Conservation (phyloP, 1,139 yeast species). For the Taphrina sp. region DNA sequence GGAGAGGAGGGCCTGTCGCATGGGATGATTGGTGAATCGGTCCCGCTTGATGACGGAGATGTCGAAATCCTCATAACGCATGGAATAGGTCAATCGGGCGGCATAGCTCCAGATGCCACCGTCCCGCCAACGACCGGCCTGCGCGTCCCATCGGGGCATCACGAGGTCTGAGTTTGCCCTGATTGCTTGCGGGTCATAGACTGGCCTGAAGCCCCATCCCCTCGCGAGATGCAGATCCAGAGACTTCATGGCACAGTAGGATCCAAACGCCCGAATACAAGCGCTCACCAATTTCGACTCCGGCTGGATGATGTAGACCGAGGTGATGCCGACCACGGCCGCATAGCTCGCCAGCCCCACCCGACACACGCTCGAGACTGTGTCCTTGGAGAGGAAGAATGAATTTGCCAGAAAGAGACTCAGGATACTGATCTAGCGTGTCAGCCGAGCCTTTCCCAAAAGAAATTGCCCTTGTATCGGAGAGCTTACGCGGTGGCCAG, state of each 20-base stretch:
- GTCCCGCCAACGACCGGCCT: neutral
- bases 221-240: conserved; percentile 20
- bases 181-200: conserved; percentile 8
- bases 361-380: neutral
- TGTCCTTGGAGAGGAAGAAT: conserved; percentile 3
- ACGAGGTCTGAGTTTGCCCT: conserved; percentile 11
- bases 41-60: conserved; percentile 29
- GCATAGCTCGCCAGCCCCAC: conserved; percentile 9
- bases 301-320: conserved; percentile 13
- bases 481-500: neutral
- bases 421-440: neutral
- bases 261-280: conserved; percentile 14
- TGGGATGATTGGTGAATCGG: conserved; percentile 24
- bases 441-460: neutral
- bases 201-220: neutral
- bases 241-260: conserved; percentile 19
- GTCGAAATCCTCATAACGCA: conserved; percentile 31
- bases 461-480: neutral
- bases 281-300: conserved; percentile 21
- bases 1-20: conserved; percentile 27
- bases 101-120: conserved; percentile 24
- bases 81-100: conserved; percentile 17
- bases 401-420: conserved; percentile 9
- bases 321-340: conserved; percentile 4
- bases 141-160: neutral